These are phyloP conservation scores for Chaetothyriales sp. DNA, from an alignment of 2,329 filamentous ascomycete genomes.

Conservation along the genomic window DNA sequence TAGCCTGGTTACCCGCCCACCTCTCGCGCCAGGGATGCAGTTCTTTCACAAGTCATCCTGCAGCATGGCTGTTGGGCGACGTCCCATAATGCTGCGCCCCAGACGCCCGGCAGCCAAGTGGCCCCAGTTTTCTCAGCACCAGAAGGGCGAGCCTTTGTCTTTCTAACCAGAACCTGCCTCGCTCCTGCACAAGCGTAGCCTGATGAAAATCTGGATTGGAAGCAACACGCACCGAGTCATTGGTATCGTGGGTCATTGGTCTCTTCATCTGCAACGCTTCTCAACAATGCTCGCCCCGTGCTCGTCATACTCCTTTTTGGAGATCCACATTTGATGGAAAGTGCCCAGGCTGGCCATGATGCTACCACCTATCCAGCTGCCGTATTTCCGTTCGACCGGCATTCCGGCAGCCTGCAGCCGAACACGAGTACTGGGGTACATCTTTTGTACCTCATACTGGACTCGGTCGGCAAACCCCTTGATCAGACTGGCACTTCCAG, in stretches of 20 bases:
- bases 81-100: too few species aligned
- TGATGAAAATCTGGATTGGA: too few species aligned
- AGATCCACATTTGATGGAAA: constrained; percentile 99
- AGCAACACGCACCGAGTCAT: too few species aligned
- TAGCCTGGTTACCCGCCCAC: too few species aligned
- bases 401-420: constrained; percentile 77
- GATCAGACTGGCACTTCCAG: constrained; percentile 70
- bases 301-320: constrained; percentile 92
- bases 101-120: too few species aligned
- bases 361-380: constrained; percentile 90
- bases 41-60: too few species aligned
- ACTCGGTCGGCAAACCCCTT: constrained; percentile 86
- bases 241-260: background rate
- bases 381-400: constrained; percentile 77
- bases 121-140: too few species aligned
- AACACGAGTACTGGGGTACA: constrained; percentile 75
- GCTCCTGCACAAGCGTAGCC: background rate
- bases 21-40: too few species aligned
- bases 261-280: constrained; percentile 76
- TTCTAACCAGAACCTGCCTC: background rate
- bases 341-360: constrained; percentile 90
- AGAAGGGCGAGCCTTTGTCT: background rate
- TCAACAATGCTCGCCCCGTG: constrained; percentile 81
- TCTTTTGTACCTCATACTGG: constrained; percentile 62
- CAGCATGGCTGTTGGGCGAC: too few species aligned